A percentile compares a stretch with the other conserved stretches of the same genome.
These are phyloP conservation scores for Coemansia sp. DNA, from an alignment of 192 early-diverging fungal genomes.

Conservation along the genomic window DNA sequence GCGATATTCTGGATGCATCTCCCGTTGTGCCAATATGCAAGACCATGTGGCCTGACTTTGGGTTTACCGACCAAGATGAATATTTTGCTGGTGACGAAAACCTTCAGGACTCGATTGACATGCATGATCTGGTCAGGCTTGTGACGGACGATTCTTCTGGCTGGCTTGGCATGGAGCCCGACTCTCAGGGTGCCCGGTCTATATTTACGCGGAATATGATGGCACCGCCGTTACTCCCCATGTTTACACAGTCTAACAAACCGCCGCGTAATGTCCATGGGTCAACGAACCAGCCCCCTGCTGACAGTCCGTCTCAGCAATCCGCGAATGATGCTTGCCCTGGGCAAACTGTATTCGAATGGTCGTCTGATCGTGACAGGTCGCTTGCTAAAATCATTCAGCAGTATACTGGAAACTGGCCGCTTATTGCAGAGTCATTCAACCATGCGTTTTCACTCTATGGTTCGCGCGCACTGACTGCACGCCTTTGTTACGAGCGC, in stretches of 20 bases:
- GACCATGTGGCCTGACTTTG: slow-evolving; percentile 50
- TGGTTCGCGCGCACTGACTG: slow-evolving; percentile 32
- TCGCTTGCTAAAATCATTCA: slow-evolving; percentile 41
- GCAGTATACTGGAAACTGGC: slow-evolving; percentile 52
- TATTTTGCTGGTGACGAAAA: not conserved
- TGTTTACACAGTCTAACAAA: slow-evolving; percentile 51
- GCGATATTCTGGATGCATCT: slow-evolving; percentile 43
- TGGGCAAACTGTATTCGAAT: slow-evolving; percentile 47
- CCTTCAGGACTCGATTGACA: slow-evolving; percentile 12
- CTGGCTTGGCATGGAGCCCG: slow-evolving; percentile 17
- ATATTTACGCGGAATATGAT: slow-evolving; percentile 46
- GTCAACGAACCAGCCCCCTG: slow-evolving; percentile 30
- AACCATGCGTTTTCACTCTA: slow-evolving; percentile 39
- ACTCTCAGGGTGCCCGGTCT: slow-evolving; percentile 19
- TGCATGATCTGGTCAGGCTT: slow-evolving; percentile 21
- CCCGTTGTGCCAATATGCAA: slow-evolving; percentile 52
- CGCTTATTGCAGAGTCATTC: slow-evolving; percentile 43
- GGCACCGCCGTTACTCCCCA: slow-evolving; percentile 45
- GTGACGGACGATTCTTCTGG: slow-evolving; percentile 15
- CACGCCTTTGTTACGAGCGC: slow-evolving; percentile 44
- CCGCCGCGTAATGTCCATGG: slow-evolving; percentile 24
- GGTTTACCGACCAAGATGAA: slow-evolving; percentile 7
- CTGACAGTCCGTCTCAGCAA: slow-evolving; percentile 39
- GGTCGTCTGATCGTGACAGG: slow-evolving; percentile 45
- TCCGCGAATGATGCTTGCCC: slow-evolving; percentile 43